Conservation (phyloP, 2,329 filamentous ascomycete genomes). For the Nigrospora oryzae region DNA sequence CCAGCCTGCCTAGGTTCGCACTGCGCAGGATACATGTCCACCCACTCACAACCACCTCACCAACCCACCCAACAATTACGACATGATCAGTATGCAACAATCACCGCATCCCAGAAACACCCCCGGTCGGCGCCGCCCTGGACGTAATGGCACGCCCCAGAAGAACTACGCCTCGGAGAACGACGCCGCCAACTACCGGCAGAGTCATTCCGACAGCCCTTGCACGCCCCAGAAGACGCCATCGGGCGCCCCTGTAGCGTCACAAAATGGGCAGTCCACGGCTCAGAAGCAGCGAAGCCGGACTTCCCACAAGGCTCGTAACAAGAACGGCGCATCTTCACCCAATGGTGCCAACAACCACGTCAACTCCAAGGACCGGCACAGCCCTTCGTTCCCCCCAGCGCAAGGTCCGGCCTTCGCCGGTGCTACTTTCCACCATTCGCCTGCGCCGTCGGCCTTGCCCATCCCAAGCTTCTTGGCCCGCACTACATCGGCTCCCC, state of each 20-base stretch:
- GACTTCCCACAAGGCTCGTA: slow-evolving; percentile 16
- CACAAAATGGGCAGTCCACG: slow-evolving; percentile 16
- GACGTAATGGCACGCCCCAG: slow-evolving; percentile 28
- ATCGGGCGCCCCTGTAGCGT: slow-evolving; percentile 24
- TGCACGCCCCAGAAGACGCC: slow-evolving; percentile 37
- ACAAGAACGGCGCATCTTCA: slow-evolving; percentile 26
- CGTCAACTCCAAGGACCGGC: slow-evolving; percentile 23
- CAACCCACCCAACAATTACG: slow-evolving; percentile 13
- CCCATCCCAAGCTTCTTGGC: slow-evolving; percentile 77
- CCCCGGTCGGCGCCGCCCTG: slow-evolving; percentile 30
- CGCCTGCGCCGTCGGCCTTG: slow-evolving; percentile 80
- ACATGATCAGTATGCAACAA: slow-evolving; percentile 22
- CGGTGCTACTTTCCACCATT: slow-evolving; percentile 89
- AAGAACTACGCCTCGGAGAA: slow-evolving; percentile 55
- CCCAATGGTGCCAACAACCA: slow-evolving; percentile 24
- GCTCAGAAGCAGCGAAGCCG: slow-evolving; percentile 19
- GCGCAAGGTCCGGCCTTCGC: slow-evolving; percentile 62
- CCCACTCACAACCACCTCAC: slow-evolving; percentile 2
- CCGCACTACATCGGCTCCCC: slow-evolving; percentile 47
- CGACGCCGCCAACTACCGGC: slow-evolving; percentile 31
- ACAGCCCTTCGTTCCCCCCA: slow-evolving; percentile 36
- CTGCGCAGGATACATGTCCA: not conserved
- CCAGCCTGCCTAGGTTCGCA: not conserved
- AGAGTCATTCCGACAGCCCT: slow-evolving; percentile 19
- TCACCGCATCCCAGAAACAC: slow-evolving; percentile 22